A percentile compares a stretch with the other conserved stretches of the same genome.
Evolutionary conservation across 345 rosid genomes (phyloP).

Genomic region (Diplotaxis tenuifolia): DNA sequence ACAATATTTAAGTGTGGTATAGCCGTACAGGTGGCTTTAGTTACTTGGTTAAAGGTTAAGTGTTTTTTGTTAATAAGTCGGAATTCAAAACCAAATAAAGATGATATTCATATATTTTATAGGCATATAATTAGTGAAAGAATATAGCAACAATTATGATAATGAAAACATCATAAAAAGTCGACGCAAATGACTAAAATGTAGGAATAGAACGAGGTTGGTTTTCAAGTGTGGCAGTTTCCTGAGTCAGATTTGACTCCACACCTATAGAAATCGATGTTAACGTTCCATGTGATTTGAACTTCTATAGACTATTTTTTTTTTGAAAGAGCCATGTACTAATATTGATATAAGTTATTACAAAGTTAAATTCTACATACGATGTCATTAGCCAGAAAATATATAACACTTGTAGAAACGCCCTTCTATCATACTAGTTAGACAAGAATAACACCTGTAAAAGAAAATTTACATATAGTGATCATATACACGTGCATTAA

Average conservation of each 20-base stretch:
- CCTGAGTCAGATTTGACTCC: slow-evolving; percentile 32
- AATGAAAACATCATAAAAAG: not conserved
- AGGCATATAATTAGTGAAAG: no score
- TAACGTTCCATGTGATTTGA: slow-evolving; percentile 9
- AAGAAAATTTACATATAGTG: not conserved
- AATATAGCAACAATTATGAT: not conserved
- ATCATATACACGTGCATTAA: not conserved
- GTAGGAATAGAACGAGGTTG: slow-evolving; percentile 3
- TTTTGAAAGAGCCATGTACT: no score
- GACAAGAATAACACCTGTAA: not conserved
- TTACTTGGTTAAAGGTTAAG: not conserved
- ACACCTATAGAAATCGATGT: slow-evolving; percentile 2
- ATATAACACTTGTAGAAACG: not conserved
- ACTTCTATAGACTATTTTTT: no score
- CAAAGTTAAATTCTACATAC: slow-evolving; percentile 3
- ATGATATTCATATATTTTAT: not conserved
- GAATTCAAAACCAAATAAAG: not conserved
- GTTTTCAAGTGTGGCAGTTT: slow-evolving; percentile 26
- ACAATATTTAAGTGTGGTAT: not conserved
- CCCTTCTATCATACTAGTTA: not conserved
- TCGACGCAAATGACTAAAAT: not conserved
- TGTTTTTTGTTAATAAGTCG: not conserved
- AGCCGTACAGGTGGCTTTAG: not conserved
- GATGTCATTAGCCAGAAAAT: slow-evolving; percentile 13
- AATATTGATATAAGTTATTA: slow-evolving; percentile 11